Base-by-base conservation (phyloP, 148 eudicot genomes). In the Rheum nobile region DNA sequence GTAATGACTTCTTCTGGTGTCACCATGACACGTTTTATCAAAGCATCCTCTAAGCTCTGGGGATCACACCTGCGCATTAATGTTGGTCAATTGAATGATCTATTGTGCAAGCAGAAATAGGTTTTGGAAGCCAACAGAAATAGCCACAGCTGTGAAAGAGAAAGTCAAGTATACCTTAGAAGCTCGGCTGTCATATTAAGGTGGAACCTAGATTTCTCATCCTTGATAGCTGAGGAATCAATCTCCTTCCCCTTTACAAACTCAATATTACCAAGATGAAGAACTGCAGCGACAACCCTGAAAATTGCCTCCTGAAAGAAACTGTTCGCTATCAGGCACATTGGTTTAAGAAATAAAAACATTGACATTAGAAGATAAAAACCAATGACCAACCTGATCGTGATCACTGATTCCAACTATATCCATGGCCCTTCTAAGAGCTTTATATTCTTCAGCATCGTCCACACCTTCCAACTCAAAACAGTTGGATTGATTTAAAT, bases 381-480 rank as follows among this genome's bases (percentile, higher is more conserved):
- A 35, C 19, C 67, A 59, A 59, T 59, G 37, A 54, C 79, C 14
- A 32, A 95, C 99, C 99, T 95, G 99, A 74, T 95, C 99, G 2
- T 91, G 93, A 81, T 87, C 94, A 75, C 73, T 88, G 77, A 95
- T 95, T 75, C 99, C 99, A 65, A 94, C 98, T 32, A 94, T 82
- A 83, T 94, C 98, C 98, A 94, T 94, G 83, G 98, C 98, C 75
- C 92, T 94, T 74, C 96, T 83, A 57, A 92, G 88, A 76, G 83
- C 93, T 35, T 89, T 77, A 81, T 94, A 91, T 84, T 94, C 98
- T 63, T 92, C 84, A 71, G 96, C 91, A 79, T 91, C 97, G 71
- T 94, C 87, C 67, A 90, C 85, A 71, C 83, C 94, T 75, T 95
- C 90, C 43, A 94, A 85, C 85, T 89, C 86, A 76, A 85, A 91